A percentile compares a stretch with the other conserved stretches of the same genome.
phyloP scores from a whole-genome alignment of 2,329 filamentous ascomycete genomes.

The Eurotiales sp. region DNA sequence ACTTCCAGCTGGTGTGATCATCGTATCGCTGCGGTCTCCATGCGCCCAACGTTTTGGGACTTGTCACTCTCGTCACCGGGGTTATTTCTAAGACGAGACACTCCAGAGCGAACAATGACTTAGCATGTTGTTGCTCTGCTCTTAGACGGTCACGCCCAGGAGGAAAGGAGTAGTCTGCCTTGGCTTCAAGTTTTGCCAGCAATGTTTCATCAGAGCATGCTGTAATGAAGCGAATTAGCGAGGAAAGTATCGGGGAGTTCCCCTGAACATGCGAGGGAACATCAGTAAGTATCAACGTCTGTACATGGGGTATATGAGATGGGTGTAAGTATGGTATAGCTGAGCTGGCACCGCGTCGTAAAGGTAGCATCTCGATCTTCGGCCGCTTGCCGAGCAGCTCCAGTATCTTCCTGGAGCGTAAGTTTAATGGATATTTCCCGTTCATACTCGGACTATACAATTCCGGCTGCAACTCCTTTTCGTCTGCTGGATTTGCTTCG shows the following conservation, averaged over 20 bases:
- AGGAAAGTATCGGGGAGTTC: conserved; percentile 39
- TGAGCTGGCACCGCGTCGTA: conserved; percentile 22
- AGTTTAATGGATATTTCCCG: conserved; percentile 15
- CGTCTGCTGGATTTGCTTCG: not conserved
- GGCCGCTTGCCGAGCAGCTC: conserved; percentile 38
- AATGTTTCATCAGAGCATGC: conserved; percentile 54
- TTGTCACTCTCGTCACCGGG: conserved; percentile 23
- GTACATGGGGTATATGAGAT: conserved; percentile 51
- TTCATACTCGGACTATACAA: not conserved
- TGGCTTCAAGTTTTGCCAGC: conserved; percentile 51
- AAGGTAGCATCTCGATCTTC: conserved; percentile 26
- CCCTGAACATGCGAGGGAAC: conserved; percentile 46
- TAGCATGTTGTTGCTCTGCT: conserved; percentile 48
- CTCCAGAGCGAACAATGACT: conserved; percentile 52
- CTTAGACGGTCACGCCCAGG: conserved; percentile 50
- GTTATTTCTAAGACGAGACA: conserved; percentile 56
- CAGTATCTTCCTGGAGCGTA: conserved; percentile 32
- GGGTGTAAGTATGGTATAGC: conserved; percentile 47
- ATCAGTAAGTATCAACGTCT: conserved; percentile 55
- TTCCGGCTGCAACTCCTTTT: not conserved
- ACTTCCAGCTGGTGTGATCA: conserved; percentile 45
- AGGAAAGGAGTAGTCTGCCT: conserved; percentile 57
- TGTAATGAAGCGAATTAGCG: conserved; percentile 53
- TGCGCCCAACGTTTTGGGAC: conserved; percentile 19
- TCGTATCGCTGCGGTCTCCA: conserved; percentile 45